Base-by-base conservation (phyloP, 2,329 filamentous ascomycete species). In the Paraconiothyrium sp. region DNA sequence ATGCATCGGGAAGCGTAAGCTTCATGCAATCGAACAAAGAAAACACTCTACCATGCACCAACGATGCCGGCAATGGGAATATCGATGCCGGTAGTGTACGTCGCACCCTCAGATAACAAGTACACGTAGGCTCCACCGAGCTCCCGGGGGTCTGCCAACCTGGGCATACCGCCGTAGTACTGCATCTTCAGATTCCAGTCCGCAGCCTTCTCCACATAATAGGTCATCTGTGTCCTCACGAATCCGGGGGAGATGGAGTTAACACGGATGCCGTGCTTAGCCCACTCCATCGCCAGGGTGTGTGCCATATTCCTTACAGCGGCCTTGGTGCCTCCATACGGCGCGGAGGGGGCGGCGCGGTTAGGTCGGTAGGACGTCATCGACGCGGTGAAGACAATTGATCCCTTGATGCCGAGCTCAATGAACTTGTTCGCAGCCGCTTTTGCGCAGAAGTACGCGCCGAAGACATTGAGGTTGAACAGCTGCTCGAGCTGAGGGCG, bases 241-340 rank as follows among this genome's bases (percentile, higher is more conserved):
- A 94, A 94, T 34, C 92, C 92, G 22, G 92, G 92, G 7, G 89
- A 92, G 80, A 94, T 93, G 79, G 88, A 90, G 85, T 95, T 95
- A 73, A 94, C 91, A 41, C 92, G 89, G 75, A 94, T 93, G 70
- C 86, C 85, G 80, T 92, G 86, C 81, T 92, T 90, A 72, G 92
- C 90, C 92, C 92, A 94, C 81, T 95, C 92, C 58, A 91, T 91
- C 47, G 91, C 92, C 27, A 95, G 87, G 3, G 90, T 69, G 74
- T 81, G 72, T 70, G 79, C 68, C 78, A 82, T 81, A 58, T 81
- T 81, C 48, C 79, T 71, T 11, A 81, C 77, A 7, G 79, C 78
- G 13, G 72, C 80, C 67, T 82, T 82, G 30, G 79, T 81, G 11
- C 77, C 79, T 41, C 80, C 79, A 60, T 81, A 82, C 1, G 80